These are phyloP conservation scores for Daedaleopsis sinensis DNA, from an alignment of 768 basidiomycete species.

Conservation along the genomic window DNA sequence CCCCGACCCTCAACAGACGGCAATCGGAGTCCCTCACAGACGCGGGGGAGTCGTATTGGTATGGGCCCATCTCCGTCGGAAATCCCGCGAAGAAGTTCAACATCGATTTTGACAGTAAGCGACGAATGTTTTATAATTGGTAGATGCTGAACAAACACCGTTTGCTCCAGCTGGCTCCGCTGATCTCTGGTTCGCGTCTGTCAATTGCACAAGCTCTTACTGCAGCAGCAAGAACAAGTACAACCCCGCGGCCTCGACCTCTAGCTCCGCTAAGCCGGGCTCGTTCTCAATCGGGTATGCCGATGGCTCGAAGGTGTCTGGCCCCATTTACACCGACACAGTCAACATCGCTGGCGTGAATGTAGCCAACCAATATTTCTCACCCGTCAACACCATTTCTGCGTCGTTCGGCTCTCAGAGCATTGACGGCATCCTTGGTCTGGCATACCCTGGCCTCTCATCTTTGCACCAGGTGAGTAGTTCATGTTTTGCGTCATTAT, in stretches of 20 bases:
- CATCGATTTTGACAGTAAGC: not conserved
- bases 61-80: not conserved
- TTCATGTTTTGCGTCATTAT: not conserved
- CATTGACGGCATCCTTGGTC: slow-evolving; percentile 23
- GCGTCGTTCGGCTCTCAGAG: slow-evolving; percentile 15
- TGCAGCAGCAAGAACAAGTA: slow-evolving; percentile 25
- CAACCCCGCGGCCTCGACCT: slow-evolving; percentile 25
- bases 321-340: slow-evolving; percentile 39
- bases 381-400: slow-evolving; percentile 24
- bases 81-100: not conserved
- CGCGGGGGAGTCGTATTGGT: not conserved
- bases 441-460: slow-evolving; percentile 29
- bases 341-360: slow-evolving; percentile 23
- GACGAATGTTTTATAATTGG: no score
- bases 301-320: slow-evolving; percentile 41
- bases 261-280: slow-evolving; percentile 27
- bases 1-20: no score
- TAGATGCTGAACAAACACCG: no score
- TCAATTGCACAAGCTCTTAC: slow-evolving; percentile 21
- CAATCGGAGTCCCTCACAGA: no score
- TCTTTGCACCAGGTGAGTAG: slow-evolving; percentile 10
- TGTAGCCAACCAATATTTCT: slow-evolving; percentile 24
- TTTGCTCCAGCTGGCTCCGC: slow-evolving; percentile 16
- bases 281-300: slow-evolving; percentile 41
- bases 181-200: slow-evolving; percentile 29